Evolutionary conservation across 345 rosid species (phyloP), one percentile per base, ranked within the genome.

Genomic region (Boechera divaricarpa): DNA sequence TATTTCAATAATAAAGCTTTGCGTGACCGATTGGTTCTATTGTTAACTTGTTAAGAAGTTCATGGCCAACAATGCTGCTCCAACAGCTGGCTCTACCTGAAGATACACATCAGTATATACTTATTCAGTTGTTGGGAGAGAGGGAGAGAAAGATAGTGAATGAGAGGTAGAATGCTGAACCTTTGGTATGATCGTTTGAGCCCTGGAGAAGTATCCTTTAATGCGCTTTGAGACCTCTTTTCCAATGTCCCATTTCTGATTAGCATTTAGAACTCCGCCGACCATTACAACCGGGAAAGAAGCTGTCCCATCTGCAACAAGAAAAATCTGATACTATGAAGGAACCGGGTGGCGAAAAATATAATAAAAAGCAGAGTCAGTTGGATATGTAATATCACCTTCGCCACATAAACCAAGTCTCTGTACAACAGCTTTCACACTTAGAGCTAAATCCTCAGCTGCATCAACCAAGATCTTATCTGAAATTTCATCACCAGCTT

Each of bases 1-100:
- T 36, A 5, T 36, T 35, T 47, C 36, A 42, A 57, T 32, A 64
- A 32, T 39, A 15, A 47, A 66, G 36, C 39, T 44, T 33, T 29
- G 35, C n/a, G 31, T 67, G 51, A 35, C 51, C 32, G 18, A 16
- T 21, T 33, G 64, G 24, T 79, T 41, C 54, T 70, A 63, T 56
- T 54, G 59, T 42, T 71, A 80, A 52, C 75, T 81, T 76, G 77
- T 29, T 5, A 80, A 77, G 72, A 85, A 83, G 71, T 83, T 85
- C 80, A 80, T 77, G 16, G 85, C 88, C 66, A 85, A 67, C 63
- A 85, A 77, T 47, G 90, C 90, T 33, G 90, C 88, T 36, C 90
- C 90, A 63, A 85, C 85, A 8, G 90, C 90, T 62, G 90, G 90
- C 78, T 86, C 90, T 51, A 85, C 84, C 90, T 86, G 87, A 77